A percentile compares a stretch with the other conserved stretches of the same genome.
Evolutionary conservation across 2,329 filamentous ascomycete species (phyloP).

Genomic region (Metarhizium rileyi): DNA sequence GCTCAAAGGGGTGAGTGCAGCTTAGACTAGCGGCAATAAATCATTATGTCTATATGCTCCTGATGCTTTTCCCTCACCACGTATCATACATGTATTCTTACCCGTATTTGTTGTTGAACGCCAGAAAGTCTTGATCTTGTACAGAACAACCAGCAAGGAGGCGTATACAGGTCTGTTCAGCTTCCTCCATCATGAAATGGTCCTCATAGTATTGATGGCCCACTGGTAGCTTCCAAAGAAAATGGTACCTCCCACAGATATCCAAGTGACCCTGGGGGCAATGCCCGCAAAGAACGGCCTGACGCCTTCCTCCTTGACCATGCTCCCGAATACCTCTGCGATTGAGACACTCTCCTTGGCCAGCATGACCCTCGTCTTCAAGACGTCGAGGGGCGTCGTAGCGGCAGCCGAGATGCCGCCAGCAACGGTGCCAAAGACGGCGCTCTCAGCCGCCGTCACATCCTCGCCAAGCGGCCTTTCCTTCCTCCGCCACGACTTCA

Average conservation of each 20-base stretch:
- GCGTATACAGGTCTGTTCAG: neutral
- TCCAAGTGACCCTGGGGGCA: constrained; percentile 85
- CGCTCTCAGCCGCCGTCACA: constrained; percentile 68
- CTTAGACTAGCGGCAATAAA: neutral
- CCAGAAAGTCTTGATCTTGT: no score
- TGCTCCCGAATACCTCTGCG: constrained; percentile 48
- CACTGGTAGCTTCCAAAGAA: constrained; percentile 92
- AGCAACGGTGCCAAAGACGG: constrained; percentile 71
- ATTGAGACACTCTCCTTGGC: constrained; percentile 57
- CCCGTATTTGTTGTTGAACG: no score
- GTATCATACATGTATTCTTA: constrained; percentile 8
- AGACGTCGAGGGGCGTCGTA: constrained; percentile 88
- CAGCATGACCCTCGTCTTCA: constrained; percentile 96
- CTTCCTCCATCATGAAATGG: neutral
- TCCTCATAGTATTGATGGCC: constrained; percentile 62
- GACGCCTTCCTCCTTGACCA: constrained; percentile 54
- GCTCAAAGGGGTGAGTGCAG: neutral
- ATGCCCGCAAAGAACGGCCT: constrained; percentile 65
- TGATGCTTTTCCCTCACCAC: neutral
- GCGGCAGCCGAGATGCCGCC: constrained; percentile 78
- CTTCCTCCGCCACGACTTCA: constrained; percentile 57
- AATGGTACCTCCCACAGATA: constrained; percentile 85
- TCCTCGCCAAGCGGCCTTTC: constrained; percentile 19
- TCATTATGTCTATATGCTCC: constrained; percentile 1
- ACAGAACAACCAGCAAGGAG: neutral